phyloP scores from a whole-genome alignment of 345 rosid genomes.

The Lumnitzera racemosa region DNA sequence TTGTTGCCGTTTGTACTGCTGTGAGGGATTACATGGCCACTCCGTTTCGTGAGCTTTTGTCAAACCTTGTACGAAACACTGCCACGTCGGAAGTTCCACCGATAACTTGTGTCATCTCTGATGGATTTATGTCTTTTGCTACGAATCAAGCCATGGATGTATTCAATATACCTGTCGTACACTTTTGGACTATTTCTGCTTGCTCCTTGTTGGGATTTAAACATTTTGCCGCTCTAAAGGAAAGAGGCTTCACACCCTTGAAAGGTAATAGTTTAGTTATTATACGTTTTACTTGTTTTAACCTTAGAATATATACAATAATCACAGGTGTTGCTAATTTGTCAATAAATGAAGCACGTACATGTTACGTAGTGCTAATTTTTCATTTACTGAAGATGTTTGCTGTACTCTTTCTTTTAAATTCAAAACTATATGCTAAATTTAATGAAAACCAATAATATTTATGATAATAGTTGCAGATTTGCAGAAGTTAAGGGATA shows the following conservation, averaged over 20 bases:
- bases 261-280: conserved; percentile 3
- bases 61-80: not conserved
- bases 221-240: not conserved
- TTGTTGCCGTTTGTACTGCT: not conserved
- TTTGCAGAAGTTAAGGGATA: too few relatives aligned
- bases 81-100: not conserved
- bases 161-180: not conserved
- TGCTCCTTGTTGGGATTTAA: conserved; percentile 1
- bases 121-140: conserved; percentile 9
- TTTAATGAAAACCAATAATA: too few relatives aligned
- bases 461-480: too few relatives aligned
- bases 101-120: conserved; percentile 9
- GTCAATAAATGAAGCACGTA: too few relatives aligned
- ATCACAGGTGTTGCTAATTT: too few relatives aligned
- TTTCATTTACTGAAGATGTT: too few relatives aligned
- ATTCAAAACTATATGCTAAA: too few relatives aligned
- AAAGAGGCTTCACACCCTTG: conserved; percentile 1
- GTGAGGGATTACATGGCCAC: not conserved
- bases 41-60: conserved; percentile 1
- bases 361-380: too few relatives aligned
- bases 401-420: too few relatives aligned
- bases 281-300: not conserved
- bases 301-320: too few relatives aligned
- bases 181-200: conserved; percentile 9
- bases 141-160: not conserved